Conservation (phyloP, 2,329 filamentous ascomycete species). For the Tolypocladium cylindrosporum region DNA sequence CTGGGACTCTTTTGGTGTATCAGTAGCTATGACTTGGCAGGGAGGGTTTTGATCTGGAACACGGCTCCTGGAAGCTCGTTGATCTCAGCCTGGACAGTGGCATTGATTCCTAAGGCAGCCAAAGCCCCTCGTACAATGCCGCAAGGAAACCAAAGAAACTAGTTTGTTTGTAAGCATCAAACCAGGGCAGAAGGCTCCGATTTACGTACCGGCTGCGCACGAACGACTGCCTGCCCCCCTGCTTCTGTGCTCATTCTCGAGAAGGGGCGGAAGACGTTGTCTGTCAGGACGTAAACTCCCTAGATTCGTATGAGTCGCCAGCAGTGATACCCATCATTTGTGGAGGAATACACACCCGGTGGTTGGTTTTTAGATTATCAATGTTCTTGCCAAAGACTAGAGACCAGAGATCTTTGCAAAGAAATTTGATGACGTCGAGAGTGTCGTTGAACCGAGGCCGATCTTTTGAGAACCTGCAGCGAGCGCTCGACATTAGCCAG, state of each 20-base stretch:
- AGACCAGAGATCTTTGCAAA: constrained; percentile 97
- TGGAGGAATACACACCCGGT: constrained; percentile 48
- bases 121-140: constrained; percentile 88
- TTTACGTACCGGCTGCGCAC: constrained; percentile 66
- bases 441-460: constrained; percentile 84
- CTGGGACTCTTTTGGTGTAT: neutral
- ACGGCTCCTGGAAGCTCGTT: constrained; percentile 78
- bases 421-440: constrained; percentile 92
- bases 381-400: constrained; percentile 94
- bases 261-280: constrained; percentile 84
- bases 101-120: constrained; percentile 81
- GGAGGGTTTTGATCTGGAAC: constrained; percentile 88
- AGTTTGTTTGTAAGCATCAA: constrained; percentile 6
- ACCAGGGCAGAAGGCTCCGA: neutral
- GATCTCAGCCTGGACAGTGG: constrained; percentile 84
- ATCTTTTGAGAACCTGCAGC: constrained; percentile 63
- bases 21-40: constrained; percentile 46
- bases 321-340: neutral
- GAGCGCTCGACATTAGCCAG: neutral
- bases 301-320: constrained; percentile 20
- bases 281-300: constrained; percentile 94
- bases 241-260: constrained; percentile 79
- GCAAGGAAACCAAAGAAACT: constrained; percentile 95
- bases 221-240: constrained; percentile 59
- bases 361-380: constrained; percentile 97